A percentile compares a stretch with the other conserved stretches of the same genome.
phyloP scores from a whole-genome alignment of 2,329 filamentous ascomycete genomes.

The Fusarium sp. region DNA sequence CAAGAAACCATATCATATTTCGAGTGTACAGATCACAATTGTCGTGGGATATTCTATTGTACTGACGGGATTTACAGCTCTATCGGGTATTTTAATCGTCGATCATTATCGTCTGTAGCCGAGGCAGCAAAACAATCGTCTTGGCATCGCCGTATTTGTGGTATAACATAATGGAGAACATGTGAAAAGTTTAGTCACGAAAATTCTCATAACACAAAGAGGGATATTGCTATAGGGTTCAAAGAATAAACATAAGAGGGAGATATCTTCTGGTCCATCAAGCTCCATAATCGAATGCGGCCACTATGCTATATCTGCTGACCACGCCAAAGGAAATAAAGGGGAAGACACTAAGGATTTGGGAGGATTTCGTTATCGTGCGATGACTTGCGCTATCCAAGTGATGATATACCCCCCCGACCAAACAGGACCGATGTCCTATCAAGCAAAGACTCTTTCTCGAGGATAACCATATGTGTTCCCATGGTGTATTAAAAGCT shows the following conservation, averaged over 20 bases:
- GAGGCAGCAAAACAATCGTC: not conserved
- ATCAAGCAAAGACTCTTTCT: not conserved
- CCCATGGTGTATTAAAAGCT: too few relatives aligned
- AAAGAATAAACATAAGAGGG: too few relatives aligned
- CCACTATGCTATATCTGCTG: not conserved
- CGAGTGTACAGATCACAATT: not conserved
- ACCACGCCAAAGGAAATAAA: not conserved
- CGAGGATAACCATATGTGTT: too few relatives aligned
- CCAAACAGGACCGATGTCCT: not conserved
- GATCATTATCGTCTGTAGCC: not conserved
- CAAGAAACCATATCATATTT: too few relatives aligned
- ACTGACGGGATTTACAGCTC: not conserved
- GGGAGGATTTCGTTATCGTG: not conserved
- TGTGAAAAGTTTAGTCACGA: too few relatives aligned
- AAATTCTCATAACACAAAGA: too few relatives aligned
- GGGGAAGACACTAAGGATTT: not conserved
- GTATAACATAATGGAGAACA: not conserved
- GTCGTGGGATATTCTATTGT: fast-evolving
- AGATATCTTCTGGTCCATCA: too few relatives aligned
- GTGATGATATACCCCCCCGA: too few relatives aligned
- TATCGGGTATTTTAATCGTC: not conserved
- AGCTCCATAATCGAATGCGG: too few relatives aligned
- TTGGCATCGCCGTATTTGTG: fast-evolving
- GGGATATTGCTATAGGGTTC: too few relatives aligned
- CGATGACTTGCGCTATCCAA: not conserved